phyloP scores from a whole-genome alignment of 1,139 yeast genomes.

The Candida sanyaensis region DNA sequence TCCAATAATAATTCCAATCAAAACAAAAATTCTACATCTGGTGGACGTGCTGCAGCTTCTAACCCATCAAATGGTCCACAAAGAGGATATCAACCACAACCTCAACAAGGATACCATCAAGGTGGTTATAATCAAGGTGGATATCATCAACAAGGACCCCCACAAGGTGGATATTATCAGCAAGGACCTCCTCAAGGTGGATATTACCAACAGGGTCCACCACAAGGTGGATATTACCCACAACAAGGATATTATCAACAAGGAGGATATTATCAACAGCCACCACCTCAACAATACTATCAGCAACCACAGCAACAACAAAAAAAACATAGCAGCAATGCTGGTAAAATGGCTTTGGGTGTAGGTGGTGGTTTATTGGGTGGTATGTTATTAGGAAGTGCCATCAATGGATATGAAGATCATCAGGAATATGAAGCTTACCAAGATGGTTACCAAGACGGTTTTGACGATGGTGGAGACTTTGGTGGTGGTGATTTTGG shows the following conservation, averaged over 20 bases:
- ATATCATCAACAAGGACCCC: conserved; percentile 12
- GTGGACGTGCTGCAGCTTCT: conserved; percentile 8
- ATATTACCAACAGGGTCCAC: conserved; percentile 12
- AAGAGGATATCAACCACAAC: conserved; percentile 12
- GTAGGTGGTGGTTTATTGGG: conserved; percentile 83
- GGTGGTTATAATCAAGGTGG: conserved; percentile 13
- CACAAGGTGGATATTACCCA: conserved; percentile 16
- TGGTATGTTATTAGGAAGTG: conserved; percentile 60
- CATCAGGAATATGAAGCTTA: conserved; percentile 33
- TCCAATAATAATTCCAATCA: conserved; percentile 10
- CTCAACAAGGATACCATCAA: neutral
- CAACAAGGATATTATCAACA: conserved; percentile 18
- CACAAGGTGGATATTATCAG: conserved; percentile 20
- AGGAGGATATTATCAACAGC: conserved; percentile 17
- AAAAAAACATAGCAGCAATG: conserved; percentile 16
- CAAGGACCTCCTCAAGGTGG: conserved; percentile 21
- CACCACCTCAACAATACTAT: conserved; percentile 7
- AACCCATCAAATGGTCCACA: conserved; percentile 14
- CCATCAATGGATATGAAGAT: conserved; percentile 31
- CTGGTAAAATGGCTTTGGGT: conserved; percentile 63
- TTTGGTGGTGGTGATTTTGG: conserved; percentile 24
- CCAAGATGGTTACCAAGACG: conserved; percentile 29
- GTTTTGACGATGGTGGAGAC: conserved; percentile 26
- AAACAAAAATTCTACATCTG: conserved; percentile 3
- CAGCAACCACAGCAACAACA: conserved; percentile 21